Evolutionary conservation across 1,284 basidiomycete species (phyloP).

Genomic region (Somion occarium): DNA sequence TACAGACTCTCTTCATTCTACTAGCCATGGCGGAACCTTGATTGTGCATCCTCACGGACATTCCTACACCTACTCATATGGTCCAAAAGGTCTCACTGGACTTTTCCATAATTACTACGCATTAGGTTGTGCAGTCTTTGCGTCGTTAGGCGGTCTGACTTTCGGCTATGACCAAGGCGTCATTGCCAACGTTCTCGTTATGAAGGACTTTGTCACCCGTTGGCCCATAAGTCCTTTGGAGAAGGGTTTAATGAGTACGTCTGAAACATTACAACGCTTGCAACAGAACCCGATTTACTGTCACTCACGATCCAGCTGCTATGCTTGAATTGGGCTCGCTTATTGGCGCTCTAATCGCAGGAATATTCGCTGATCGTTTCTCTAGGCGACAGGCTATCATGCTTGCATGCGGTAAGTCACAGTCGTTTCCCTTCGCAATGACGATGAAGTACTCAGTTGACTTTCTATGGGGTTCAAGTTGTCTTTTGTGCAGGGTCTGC

Average conservation of each 20-base stretch:
- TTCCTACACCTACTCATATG: conserved; percentile 62
- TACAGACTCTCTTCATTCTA: neutral
- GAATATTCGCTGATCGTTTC: conserved; percentile 61
- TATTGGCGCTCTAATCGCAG: conserved; percentile 62
- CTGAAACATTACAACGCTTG: too few species aligned
- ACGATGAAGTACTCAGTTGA: too few species aligned
- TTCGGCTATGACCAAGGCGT: conserved; percentile 58
- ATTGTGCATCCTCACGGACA: conserved; percentile 23
- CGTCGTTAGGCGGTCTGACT: conserved; percentile 72
- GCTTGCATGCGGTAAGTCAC: conserved; percentile 54
- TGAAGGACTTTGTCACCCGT: conserved; percentile 62
- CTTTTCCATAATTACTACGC: conserved; percentile 61
- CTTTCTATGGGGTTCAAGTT: conserved; percentile 32
- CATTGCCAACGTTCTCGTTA: conserved; percentile 80
- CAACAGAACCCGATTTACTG: neutral
- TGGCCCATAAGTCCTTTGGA: conserved; percentile 70
- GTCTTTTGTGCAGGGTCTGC: conserved; percentile 69
- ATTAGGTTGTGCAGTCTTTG: conserved; percentile 61
- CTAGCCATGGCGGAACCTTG: conserved; percentile 25
- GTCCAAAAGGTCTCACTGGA: conserved; percentile 57
- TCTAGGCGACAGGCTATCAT: conserved; percentile 67
- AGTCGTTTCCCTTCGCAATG: neutral
- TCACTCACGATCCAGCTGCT: conserved; percentile 45
- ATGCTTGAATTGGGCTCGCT: conserved; percentile 74
- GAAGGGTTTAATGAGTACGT: conserved; percentile 71